A percentile compares a stretch with the other conserved stretches of the same genome.
Conservation (phyloP, 768 basidiomycete genomes). For the Psilocybe cyanescens region DNA sequence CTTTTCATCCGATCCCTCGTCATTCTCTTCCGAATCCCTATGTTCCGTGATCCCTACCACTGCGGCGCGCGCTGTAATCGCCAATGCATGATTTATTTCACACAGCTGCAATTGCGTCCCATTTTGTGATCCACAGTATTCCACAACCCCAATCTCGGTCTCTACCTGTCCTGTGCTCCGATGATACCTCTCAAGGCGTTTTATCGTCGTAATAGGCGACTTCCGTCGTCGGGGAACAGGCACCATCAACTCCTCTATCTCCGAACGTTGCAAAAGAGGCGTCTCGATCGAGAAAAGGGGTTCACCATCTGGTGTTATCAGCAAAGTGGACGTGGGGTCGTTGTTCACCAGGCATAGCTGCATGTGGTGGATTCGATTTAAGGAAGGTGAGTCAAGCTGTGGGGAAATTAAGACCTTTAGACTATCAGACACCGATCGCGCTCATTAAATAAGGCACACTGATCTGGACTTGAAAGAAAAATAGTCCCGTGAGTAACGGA, state of each 20-base stretch:
- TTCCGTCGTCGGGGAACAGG: conserved; percentile 10
- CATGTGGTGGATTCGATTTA: conserved; percentile 18
- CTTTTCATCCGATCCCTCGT: conserved; percentile 5
- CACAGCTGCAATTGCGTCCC: conserved; percentile 30
- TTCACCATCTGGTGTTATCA: conserved; percentile 35
- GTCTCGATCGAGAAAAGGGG: conserved; percentile 38
- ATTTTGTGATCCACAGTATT: conserved; percentile 20
- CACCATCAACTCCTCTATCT: background rate
- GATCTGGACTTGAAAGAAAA: background rate
- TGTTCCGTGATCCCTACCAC: background rate
- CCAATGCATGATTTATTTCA: conserved; percentile 12
- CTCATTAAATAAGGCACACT: background rate
- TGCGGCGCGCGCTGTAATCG: conserved; percentile 12
- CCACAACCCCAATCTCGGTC: conserved; percentile 36
- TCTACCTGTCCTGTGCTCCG: conserved; percentile 33
- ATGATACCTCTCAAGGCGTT: conserved; percentile 29
- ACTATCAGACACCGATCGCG: background rate
- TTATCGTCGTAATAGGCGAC: conserved; percentile 28
- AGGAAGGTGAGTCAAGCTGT: background rate
- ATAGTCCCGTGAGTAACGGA: background rate
- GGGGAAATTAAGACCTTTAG: background rate
- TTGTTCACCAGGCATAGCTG: conserved; percentile 42
- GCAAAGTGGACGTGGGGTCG: conserved; percentile 38
- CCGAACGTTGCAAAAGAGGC: conserved; percentile 12
- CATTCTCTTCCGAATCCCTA: background rate